Conservation (phyloP, 1,139 yeast species). For the Pichia sp. region DNA sequence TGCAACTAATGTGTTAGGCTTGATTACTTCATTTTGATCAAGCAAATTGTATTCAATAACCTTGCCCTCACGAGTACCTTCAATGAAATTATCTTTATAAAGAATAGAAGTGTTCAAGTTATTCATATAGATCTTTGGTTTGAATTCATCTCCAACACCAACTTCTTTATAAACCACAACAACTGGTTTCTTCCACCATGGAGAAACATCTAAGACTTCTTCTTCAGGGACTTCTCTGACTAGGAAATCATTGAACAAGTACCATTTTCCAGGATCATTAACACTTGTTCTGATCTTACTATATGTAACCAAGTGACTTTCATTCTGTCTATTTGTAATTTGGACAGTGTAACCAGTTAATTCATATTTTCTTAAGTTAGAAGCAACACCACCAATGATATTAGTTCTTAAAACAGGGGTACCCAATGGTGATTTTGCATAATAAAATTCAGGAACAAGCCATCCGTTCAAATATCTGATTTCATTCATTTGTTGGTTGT, state of each 20-base stretch:
- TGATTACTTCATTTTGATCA: constrained; percentile 67
- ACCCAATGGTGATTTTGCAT: constrained; percentile 25
- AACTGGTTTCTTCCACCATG: constrained; percentile 84
- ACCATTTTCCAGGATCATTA: constrained; percentile 52
- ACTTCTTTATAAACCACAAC: constrained; percentile 63
- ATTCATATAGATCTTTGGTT: constrained; percentile 40
- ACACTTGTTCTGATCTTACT: constrained; percentile 23
- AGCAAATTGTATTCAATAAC: constrained; percentile 64
- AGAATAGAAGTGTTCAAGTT: constrained; percentile 62
- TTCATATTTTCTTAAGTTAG: constrained; percentile 41
- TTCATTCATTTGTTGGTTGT: constrained; percentile 48
- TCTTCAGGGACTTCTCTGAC: constrained; percentile 73
- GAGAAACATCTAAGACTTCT: constrained; percentile 66
- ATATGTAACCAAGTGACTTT: constrained; percentile 60
- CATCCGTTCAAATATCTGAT: constrained; percentile 49
- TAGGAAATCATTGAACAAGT: constrained; percentile 85
- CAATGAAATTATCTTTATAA: constrained; percentile 74
- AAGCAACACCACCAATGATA: constrained; percentile 32
- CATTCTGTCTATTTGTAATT: constrained; percentile 56
- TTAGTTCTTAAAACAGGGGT: constrained; percentile 27
- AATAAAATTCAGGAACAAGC: constrained; percentile 59
- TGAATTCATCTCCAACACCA: constrained; percentile 36
- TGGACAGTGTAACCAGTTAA: constrained; percentile 70
- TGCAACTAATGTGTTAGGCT: constrained; percentile 76
- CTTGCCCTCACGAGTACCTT: constrained; percentile 60